Base-by-base conservation (phyloP, 2,329 filamentous ascomycete species). In the Aureobasidium pullulans region DNA sequence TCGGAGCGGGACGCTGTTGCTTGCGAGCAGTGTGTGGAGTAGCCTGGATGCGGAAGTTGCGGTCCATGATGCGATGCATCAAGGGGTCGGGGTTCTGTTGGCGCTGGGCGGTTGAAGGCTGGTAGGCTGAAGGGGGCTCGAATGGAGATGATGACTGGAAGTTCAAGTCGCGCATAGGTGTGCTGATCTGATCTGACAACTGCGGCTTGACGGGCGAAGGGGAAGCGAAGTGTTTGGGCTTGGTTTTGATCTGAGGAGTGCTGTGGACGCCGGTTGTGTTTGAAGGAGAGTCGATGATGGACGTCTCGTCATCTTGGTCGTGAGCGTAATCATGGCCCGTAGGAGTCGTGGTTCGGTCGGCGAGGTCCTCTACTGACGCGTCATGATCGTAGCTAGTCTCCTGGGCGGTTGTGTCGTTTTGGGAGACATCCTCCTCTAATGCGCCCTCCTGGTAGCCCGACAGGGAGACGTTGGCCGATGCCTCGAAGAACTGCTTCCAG, bases 401-500 rank as follows among this genome's bases (percentile, higher is more conserved):
- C 29, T 62, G 61, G 13, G 47, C 42, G 3, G 71, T 71, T 3
- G 60, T 63, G 23, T 64, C 64, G 13, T 68, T 69, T 29, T 81
- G 75, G 0, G 76, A 79, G 15, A 74, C 77, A 53, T 80, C 76
- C 59, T 72, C 84, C n/a, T 88, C 85, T 29, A 78, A 76, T 13
- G 84, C 84, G 23, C 85, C 80, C 69, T 96, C 92, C 70, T 96
- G 93, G 73, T 99, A 96, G 31, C 92, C 91, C 0, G 91, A 96
- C 10, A 99, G 82, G 10, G 93, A 96, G 29, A 99, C 93, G 69
- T 99, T 97, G 71, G 94, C 94, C 49, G 92, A 96, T 37, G 94
- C 91, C 76, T 99, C 94, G 75, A 99, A 99, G 79, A 99, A 99
- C 78, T 97, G 92, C 75, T 99, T 99, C 94, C 94, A 99, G 75